These are phyloP conservation scores for Teratosphaeria zuluensis DNA, from an alignment of 2,329 filamentous ascomycete species.

Conservation along the genomic window DNA sequence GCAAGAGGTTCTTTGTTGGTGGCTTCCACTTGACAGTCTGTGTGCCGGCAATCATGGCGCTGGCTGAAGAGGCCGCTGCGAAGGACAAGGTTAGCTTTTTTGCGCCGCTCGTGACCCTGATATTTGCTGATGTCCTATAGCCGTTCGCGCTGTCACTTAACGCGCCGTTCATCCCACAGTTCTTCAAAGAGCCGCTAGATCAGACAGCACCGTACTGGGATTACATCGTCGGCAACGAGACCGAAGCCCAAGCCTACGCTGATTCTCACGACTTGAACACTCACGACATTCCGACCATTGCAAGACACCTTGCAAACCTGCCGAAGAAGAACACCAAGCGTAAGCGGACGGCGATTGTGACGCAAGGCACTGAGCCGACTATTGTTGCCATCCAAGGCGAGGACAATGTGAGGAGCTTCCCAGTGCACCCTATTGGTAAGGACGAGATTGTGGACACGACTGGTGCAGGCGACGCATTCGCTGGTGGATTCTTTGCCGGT, in stretches of 20 bases:
- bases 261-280: slow-evolving; percentile 65
- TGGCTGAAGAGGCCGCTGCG: slow-evolving; percentile 79
- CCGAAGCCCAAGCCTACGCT: slow-evolving; percentile 81
- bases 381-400: slow-evolving; percentile 61
- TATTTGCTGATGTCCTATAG: slow-evolving; percentile 25
- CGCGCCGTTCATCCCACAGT: slow-evolving; percentile 90
- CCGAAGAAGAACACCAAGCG: slow-evolving; percentile 86
- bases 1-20: slow-evolving; percentile 83
- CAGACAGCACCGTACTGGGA: slow-evolving; percentile 84
- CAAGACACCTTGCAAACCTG: slow-evolving; percentile 72
- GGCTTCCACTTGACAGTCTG: slow-evolving; percentile 97
- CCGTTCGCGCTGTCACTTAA: slow-evolving; percentile 82
- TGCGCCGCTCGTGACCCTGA: neutral
- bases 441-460: slow-evolving; percentile 89
- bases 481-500: slow-evolving; percentile 85
- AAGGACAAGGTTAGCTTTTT: slow-evolving; percentile 62
- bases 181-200: slow-evolving; percentile 95
- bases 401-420: slow-evolving; percentile 59
- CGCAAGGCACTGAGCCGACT: slow-evolving; percentile 87
- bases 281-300: slow-evolving; percentile 75
- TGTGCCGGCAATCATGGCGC: slow-evolving; percentile 77
- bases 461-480: slow-evolving; percentile 91
- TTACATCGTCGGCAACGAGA: slow-evolving; percentile 94
- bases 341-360: slow-evolving; percentile 80
- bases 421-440: slow-evolving; percentile 68